A percentile compares a stretch with the other conserved stretches of the same genome.
Conservation (phyloP, 2,329 filamentous ascomycete species). For the Diaporthe australafricana region DNA sequence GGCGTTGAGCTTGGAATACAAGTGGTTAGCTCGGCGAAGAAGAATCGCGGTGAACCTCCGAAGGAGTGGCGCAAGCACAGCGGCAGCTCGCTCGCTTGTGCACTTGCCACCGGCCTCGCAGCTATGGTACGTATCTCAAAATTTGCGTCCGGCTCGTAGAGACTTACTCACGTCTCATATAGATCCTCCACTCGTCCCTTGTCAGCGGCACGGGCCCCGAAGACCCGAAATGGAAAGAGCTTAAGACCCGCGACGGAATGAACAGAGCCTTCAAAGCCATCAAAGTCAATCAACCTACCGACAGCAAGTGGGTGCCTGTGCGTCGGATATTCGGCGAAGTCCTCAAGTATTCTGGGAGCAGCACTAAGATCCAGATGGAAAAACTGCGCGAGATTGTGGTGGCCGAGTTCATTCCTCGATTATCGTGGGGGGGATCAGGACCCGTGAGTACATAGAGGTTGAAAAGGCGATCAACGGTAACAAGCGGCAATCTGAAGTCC, state of each 20-base stretch:
- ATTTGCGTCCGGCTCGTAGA: too few species aligned
- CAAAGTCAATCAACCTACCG: background rate
- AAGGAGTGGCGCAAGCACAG: slow-evolving; percentile 9
- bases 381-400: background rate
- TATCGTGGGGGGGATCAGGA: too few species aligned
- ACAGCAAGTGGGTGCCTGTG: slow-evolving; percentile 12
- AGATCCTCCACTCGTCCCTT: background rate
- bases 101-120: background rate
- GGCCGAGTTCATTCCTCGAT: background rate
- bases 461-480: too few species aligned
- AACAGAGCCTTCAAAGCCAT: background rate
- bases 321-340: background rate
- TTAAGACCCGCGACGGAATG: background rate
- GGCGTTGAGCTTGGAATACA: slow-evolving; percentile 18
- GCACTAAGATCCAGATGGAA: background rate
- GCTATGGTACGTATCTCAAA: slow-evolving; percentile 17
- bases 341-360: background rate
- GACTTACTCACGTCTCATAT: too few species aligned
- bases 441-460: too few species aligned
- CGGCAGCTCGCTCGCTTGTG: slow-evolving; percentile 12
- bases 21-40: background rate
- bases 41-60: slow-evolving; percentile 4
- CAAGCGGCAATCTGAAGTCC: too few species aligned
- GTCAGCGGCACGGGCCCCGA: background rate
- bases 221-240: background rate